Evolutionary conservation across 805 yeast genomes (phyloP).

Genomic region (Suhomyces emberorum): DNA sequence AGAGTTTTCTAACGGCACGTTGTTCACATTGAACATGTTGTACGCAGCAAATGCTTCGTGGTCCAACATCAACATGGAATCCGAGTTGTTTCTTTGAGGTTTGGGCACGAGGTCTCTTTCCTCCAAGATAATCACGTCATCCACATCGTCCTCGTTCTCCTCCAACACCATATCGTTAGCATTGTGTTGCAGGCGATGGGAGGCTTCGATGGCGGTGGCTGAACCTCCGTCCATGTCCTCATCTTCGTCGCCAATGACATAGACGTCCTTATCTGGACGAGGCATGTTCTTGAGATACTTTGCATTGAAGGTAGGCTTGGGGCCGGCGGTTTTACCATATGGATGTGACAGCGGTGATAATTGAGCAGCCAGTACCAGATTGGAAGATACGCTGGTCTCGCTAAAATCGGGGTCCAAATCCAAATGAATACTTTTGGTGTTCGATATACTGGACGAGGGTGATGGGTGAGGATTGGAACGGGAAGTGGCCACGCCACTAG

Average conservation of each 20-base stretch:
- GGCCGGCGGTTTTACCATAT: not conserved
- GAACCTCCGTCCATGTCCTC: slow-evolving; percentile 8
- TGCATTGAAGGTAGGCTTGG: slow-evolving; percentile 7
- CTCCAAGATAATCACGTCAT: slow-evolving; percentile 36
- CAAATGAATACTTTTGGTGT: slow-evolving; percentile 4
- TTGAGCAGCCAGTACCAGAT: slow-evolving; percentile 2
- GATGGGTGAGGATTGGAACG: not conserved
- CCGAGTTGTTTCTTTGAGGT: slow-evolving; percentile 21
- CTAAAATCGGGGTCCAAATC: slow-evolving; percentile 8
- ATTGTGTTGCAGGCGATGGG: not conserved
- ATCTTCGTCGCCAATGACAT: slow-evolving; percentile 11
- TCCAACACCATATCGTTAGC: slow-evolving; percentile 2
- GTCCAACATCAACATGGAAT: slow-evolving; percentile 33
- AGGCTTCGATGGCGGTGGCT: not conserved
- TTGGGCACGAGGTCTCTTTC: slow-evolving; percentile 23
- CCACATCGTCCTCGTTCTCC: slow-evolving; percentile 13
- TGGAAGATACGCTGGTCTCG: slow-evolving; percentile 6
- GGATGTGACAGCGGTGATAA: slow-evolving; percentile 3
- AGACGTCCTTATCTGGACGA: slow-evolving; percentile 1
- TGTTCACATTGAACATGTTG: slow-evolving; percentile 42
- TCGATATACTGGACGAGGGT: not conserved
- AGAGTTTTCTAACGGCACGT: slow-evolving; percentile 8
- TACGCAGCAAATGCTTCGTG: slow-evolving; percentile 41
- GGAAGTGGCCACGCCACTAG: slow-evolving; percentile 1
- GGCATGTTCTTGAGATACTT: slow-evolving; percentile 7